These are phyloP conservation scores for Apophysomyces variabilis DNA, from an alignment of 371 early-diverging fungal genomes.

Conservation along the genomic window DNA sequence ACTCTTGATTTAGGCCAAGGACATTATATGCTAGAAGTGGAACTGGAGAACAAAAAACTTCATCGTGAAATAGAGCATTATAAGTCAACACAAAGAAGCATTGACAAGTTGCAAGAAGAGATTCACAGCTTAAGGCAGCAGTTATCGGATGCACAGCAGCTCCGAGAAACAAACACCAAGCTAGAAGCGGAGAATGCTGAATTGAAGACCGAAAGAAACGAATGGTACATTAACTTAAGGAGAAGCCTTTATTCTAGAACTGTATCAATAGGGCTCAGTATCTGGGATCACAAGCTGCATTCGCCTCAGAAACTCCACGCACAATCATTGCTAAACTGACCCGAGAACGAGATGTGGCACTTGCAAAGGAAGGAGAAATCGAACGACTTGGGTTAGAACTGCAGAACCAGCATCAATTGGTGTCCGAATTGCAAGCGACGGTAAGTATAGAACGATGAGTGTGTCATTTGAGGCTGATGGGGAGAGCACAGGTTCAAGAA, in stretches of 20 bases:
- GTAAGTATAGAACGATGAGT: neutral
- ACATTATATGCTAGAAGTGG: conserved; percentile 11
- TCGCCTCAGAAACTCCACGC: conserved; percentile 19
- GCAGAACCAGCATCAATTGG: conserved; percentile 5
- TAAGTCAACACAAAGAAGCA: conserved; percentile 18
- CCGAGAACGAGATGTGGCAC: neutral
- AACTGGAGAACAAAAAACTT: conserved; percentile 18
- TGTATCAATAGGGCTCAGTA: conserved; percentile 15
- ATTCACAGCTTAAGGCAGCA: conserved; percentile 18
- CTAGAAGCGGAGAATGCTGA: conserved; percentile 23
- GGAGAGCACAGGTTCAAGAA: conserved; percentile 6
- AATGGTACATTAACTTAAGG: conserved; percentile 19
- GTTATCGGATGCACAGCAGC: conserved; percentile 14
- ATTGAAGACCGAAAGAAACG: conserved; percentile 19
- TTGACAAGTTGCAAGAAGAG: conserved; percentile 20
- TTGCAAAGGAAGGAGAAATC: too few species aligned
- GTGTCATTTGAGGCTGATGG: neutral
- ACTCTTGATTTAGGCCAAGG: conserved; percentile 18
- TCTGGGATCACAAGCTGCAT: conserved; percentile 15
- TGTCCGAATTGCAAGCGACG: conserved; percentile 7
- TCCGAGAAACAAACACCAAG: conserved; percentile 9
- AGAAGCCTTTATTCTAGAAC: neutral
- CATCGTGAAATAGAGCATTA: conserved; percentile 20
- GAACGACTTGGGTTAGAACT: neutral
- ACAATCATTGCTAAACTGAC: conserved; percentile 17